A percentile compares a stretch with the other conserved stretches of the same genome.
Evolutionary conservation across 352 stramenopile species (phyloP).

Genomic region (Phytopythium kandeliae): DNA sequence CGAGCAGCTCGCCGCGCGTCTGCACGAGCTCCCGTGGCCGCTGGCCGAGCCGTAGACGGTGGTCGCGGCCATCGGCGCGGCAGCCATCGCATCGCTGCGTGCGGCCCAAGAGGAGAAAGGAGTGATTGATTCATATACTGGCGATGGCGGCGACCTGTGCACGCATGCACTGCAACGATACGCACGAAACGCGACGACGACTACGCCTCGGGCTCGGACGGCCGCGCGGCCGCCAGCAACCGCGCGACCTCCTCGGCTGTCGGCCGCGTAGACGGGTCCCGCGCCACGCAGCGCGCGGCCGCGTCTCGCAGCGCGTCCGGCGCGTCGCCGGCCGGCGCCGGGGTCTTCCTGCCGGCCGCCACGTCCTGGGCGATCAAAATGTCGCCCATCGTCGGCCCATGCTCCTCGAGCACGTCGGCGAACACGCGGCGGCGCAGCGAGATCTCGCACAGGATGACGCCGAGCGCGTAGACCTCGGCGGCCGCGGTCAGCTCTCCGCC

Average conservation of each 20-base stretch:
- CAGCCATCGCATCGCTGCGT: no score
- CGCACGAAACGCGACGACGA: no score
- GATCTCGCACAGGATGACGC: slow-evolving; percentile 72
- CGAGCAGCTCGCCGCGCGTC: slow-evolving; percentile 49
- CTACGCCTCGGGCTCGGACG: no score
- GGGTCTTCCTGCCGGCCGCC: slow-evolving; percentile 28
- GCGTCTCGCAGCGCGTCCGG: slow-evolving; percentile 38
- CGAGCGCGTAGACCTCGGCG: slow-evolving; percentile 65
- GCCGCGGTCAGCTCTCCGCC: slow-evolving; percentile 34
- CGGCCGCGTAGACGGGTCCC: slow-evolving; percentile 42
- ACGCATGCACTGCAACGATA: neutral
- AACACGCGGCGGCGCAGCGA: slow-evolving; percentile 40
- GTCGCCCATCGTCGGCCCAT: slow-evolving; percentile 49
- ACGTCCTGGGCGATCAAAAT: slow-evolving; percentile 59
- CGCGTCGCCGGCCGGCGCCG: slow-evolving; percentile 32
- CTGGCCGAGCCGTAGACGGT: neutral
- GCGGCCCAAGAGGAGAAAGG: no score
- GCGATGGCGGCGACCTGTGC: no score
- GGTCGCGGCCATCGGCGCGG: no score
- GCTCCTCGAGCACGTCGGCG: slow-evolving; percentile 32
- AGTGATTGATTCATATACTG: no score
- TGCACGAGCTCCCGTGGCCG: slow-evolving; percentile 56
- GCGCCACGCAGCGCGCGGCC: slow-evolving; percentile 36
- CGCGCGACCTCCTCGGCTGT: slow-evolving; percentile 19
- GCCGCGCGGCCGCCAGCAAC: slow-evolving; percentile 1